Percentiles rank a stretch among this genome's conserved stretches.
Evolutionary conservation across 768 basidiomycete species (phyloP).

Genomic region (Lanmaoa pseudosensibilis): DNA sequence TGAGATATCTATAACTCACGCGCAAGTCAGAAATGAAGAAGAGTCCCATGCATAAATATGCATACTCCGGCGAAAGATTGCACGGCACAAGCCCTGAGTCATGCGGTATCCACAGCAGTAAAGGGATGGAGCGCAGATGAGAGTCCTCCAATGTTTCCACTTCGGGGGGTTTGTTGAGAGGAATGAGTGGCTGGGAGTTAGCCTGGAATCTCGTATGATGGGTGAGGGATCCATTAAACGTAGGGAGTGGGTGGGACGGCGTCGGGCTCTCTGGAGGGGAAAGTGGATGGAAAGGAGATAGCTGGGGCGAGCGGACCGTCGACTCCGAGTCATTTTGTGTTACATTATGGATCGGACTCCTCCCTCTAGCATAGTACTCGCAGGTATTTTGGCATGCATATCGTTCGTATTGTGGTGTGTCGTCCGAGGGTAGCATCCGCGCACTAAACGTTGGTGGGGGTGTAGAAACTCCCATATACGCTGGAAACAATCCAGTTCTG

Average conservation of each 20-base stretch:
- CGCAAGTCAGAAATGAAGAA: constrained; percentile 43
- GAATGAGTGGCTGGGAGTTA: constrained; percentile 9
- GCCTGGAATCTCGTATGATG: not conserved
- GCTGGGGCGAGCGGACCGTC: not conserved
- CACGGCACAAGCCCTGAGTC: constrained; percentile 28
- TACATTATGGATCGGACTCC: not conserved
- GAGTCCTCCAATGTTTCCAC: constrained; percentile 43
- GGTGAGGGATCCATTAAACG: not conserved
- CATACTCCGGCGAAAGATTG: constrained; percentile 37
- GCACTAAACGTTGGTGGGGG: not conserved
- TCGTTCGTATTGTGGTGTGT: not conserved
- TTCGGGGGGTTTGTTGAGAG: constrained; percentile 41
- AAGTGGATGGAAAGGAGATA: not conserved
- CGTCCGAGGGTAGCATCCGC: not conserved
- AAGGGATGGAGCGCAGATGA: constrained; percentile 38
- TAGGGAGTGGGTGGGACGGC: not conserved
- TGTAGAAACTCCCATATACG: not conserved
- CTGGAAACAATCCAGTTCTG: not conserved
- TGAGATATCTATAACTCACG: constrained; percentile 28
- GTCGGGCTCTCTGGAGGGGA: not conserved
- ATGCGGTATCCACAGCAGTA: constrained; percentile 42
- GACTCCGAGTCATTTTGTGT: not conserved
- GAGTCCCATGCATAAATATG: constrained; percentile 46
- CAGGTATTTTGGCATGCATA: not conserved
- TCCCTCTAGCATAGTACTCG: not conserved